Evolutionary conservation across 129 eudicot genomes (phyloP), one percentile per base, ranked within the genome.

Genomic region (Oenanthe sinensis): DNA sequence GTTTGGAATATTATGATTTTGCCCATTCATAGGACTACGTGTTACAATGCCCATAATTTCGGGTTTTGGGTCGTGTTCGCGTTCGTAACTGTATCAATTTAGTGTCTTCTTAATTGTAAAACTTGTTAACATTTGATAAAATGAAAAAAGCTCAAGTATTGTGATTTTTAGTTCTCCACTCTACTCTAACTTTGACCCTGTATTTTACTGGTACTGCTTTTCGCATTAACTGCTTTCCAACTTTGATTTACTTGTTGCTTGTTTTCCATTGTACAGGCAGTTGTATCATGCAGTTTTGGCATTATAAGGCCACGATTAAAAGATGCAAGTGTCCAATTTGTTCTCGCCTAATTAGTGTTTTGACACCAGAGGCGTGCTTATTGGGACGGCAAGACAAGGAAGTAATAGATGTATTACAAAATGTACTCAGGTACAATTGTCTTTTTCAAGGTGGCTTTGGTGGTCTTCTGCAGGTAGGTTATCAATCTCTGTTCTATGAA

Each of bases 291-390:
- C 75, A 79, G 75, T 82, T 82, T 3, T 85, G 86, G 88, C 65
- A 55, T 67, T 85, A 68, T 22, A 79, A 71, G 74, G 77, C 79
- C 9, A 79, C 86, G 14, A 37, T 80, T 65, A 78, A 82, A n/a
- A 84, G 80, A 30, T 85, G 88, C 80, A 85, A 82, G 76, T 85
- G 88, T 47, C 86, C 88, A 24, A 55, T 85, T 44, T 85, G 88
- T 78, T 75, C 77, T 48, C 37, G 79, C 39, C 77, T 17, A 13
- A 85, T 85, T 6, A 75, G 79, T 2, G 74, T 70, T 44, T 60
- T 85, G 77, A 76, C 69, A 37, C 78, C 81, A 22, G 84, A 81
- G 58, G 67, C 17, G 10, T 76, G 85, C 16, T 71, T 70, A 54
- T 80, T 46, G 16, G 36, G 44, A 40, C 81, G 44, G 37, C 77